Evolutionary conservation across 495 filamentous ascomycete species (phyloP).

Genomic region (Xylaria grammica): DNA sequence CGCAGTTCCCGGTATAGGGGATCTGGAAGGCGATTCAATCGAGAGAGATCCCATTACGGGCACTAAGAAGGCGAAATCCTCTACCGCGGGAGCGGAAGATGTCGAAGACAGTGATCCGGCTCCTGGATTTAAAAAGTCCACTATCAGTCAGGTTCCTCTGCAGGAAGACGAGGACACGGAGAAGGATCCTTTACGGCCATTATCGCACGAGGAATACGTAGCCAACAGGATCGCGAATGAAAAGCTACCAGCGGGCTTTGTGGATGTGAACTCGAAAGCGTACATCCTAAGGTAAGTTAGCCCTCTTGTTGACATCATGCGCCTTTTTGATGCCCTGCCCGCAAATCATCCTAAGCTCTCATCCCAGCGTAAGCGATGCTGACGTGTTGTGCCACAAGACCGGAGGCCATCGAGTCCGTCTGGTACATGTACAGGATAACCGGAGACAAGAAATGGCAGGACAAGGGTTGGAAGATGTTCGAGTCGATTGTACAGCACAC

Average conservation of each 20-base stretch:
- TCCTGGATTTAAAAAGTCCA: slow-evolving; percentile 8
- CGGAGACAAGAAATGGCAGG: slow-evolving; percentile 78
- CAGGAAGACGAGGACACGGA: slow-evolving; percentile 27
- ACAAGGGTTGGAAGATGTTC: slow-evolving; percentile 92
- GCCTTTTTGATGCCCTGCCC: no score
- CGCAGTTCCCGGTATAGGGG: neutral
- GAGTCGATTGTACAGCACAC: slow-evolving; percentile 71
- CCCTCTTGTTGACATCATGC: neutral
- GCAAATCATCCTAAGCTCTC: no score
- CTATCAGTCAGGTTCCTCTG: slow-evolving; percentile 33
- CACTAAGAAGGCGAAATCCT: neutral
- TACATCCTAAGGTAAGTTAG: slow-evolving; percentile 77
- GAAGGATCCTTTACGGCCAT: slow-evolving; percentile 45
- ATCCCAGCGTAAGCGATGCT: slow-evolving; percentile 20
- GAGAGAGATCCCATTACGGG: neutral
- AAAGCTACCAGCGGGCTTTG: slow-evolving; percentile 69
- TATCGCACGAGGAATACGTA: slow-evolving; percentile 69
- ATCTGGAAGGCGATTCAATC: neutral
- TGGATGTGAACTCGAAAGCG: slow-evolving; percentile 57
- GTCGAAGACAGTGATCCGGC: slow-evolving; percentile 27
- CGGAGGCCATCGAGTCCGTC: slow-evolving; percentile 93
- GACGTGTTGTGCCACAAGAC: slow-evolving; percentile 54
- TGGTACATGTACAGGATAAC: slow-evolving; percentile 96
- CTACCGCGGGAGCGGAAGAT: slow-evolving; percentile 20
- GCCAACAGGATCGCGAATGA: slow-evolving; percentile 62